Base-by-base conservation (phyloP, 805 yeast genomes). In the Cyberlindnera saturnus region DNA sequence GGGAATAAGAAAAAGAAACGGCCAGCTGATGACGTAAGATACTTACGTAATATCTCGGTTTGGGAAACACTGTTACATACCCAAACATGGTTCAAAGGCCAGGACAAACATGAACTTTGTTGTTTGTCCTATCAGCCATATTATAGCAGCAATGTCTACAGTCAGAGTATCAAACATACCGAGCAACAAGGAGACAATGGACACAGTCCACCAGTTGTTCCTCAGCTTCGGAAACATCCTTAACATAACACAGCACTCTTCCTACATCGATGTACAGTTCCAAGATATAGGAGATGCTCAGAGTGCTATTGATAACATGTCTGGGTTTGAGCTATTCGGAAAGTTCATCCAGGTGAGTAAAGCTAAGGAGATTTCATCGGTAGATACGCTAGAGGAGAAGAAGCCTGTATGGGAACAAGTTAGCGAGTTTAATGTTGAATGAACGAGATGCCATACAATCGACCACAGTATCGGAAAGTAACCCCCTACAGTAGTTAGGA, bases 211-310 rank as follows among this genome's bases (percentile, higher is more conserved):
- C 6, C 41, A 52, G 0, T 40, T 57, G 6, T 55, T 57, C 29
- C 9, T 52, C 4, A 40, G 57, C 5, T 57, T 57, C 39, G 61
- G 61, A 2, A 48, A 49, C n/a, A 53, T 57, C 6, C 33, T 55
- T 4, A 5, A 38, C 6, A 11, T 36, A 15, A 44, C 19, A 19
- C 18, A 5, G 16, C 36, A 11, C 10, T n/a, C 30, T 6, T 31
- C 34, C 3, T 39, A 43, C 35, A 32, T 52, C 3, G 60, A 57
- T 32, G 32, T 57, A 5, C 54, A 51, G 30, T 57, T 46, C 34
- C 58, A 56, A 36, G 59, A 55, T 10, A 53, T 52, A 3, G 46
- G 40, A 7, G 61, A 57, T 32, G 43, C 57, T 2, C 39, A 47
- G 14, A 52, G 53, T 3, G 57, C 60, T 0, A 34, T 56, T 3